These are phyloP conservation scores for Angomonas desouzai DNA, from an alignment of 208 protist species.

Conservation along the genomic window DNA sequence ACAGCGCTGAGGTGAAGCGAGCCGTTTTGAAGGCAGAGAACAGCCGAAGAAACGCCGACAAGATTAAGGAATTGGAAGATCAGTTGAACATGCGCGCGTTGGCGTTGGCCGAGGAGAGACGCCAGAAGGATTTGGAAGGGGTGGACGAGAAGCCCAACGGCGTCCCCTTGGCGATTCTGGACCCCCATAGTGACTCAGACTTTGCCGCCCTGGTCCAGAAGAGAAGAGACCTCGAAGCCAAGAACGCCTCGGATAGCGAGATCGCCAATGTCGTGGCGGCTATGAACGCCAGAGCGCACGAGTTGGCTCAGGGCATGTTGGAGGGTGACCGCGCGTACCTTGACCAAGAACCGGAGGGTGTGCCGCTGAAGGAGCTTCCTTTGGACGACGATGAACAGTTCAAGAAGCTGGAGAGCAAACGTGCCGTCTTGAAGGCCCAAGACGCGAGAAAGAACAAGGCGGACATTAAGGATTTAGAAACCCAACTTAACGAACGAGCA, in stretches of 20 bases:
- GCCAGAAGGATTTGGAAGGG: constrained; percentile 28
- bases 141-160: constrained; percentile 44
- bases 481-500: constrained; percentile 44
- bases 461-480: constrained; percentile 50
- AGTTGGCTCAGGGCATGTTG: constrained; percentile 36
- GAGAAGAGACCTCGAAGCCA: constrained; percentile 33
- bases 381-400: constrained; percentile 58
- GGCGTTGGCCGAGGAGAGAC: constrained; percentile 37
- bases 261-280: constrained; percentile 22
- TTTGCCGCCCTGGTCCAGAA: constrained; percentile 47
- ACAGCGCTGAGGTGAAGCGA: constrained; percentile 45
- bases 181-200: constrained; percentile 36
- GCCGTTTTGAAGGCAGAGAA: constrained; percentile 40
- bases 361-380: constrained; percentile 46
- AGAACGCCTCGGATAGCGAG: constrained; percentile 16
- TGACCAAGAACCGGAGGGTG: constrained; percentile 45
- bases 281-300: constrained; percentile 36
- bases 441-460: constrained; percentile 44
- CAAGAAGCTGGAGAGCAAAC: constrained; percentile 48
- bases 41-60: constrained; percentile 33
- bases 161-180: constrained; percentile 37
- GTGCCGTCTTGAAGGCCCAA: constrained; percentile 52
- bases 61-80: constrained; percentile 51
- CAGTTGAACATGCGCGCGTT: constrained; percentile 55
- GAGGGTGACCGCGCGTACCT: constrained; percentile 31